These are phyloP conservation scores for Aotearoamyces nothofagi DNA, from an alignment of 2,329 filamentous ascomycete genomes.

Conservation along the genomic window DNA sequence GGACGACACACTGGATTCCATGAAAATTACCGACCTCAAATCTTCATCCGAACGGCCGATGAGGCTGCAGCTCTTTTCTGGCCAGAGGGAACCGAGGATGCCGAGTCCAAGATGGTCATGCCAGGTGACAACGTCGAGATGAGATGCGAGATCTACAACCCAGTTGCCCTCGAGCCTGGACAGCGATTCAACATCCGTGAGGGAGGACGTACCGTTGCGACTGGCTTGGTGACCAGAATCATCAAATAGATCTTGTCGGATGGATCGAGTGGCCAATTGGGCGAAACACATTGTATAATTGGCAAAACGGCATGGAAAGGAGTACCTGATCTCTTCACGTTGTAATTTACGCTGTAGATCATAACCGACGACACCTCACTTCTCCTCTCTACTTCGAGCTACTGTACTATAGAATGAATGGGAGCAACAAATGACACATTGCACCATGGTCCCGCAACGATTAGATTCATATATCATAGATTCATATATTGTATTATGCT, in stretches of 20 bases:
- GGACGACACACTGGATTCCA: constrained; percentile 92
- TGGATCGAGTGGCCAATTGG: background rate
- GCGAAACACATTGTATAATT: constrained; percentile 3
- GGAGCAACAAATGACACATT: too few relatives aligned
- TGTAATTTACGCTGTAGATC: constrained; percentile 10
- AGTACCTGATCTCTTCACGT: constrained; percentile 4
- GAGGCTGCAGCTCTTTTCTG: constrained; percentile 66
- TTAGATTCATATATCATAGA: too few relatives aligned
- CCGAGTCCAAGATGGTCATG: constrained; percentile 72
- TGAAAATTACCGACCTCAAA: constrained; percentile 92
- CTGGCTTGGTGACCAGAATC: constrained; percentile 67
- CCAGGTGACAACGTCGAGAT: constrained; percentile 99
- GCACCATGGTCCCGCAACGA: too few relatives aligned
- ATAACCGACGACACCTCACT: constrained; percentile 6
- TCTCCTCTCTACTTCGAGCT: constrained; percentile 13
- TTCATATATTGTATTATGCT: too few relatives aligned
- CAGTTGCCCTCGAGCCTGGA: constrained; percentile 76
- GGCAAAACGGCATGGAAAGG: constrained; percentile 3
- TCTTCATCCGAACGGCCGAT: constrained; percentile 88
- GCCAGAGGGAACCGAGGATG: constrained; percentile 69
- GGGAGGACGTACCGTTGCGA: constrained; percentile 80
- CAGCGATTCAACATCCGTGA: constrained; percentile 98
- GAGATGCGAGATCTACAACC: constrained; percentile 71
- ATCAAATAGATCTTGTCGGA: constrained; percentile 28
- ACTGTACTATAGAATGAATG: constrained; percentile 11